phyloP scores from a whole-genome alignment of 352 stramenopile species.

The Plasmopara muralis region DNA sequence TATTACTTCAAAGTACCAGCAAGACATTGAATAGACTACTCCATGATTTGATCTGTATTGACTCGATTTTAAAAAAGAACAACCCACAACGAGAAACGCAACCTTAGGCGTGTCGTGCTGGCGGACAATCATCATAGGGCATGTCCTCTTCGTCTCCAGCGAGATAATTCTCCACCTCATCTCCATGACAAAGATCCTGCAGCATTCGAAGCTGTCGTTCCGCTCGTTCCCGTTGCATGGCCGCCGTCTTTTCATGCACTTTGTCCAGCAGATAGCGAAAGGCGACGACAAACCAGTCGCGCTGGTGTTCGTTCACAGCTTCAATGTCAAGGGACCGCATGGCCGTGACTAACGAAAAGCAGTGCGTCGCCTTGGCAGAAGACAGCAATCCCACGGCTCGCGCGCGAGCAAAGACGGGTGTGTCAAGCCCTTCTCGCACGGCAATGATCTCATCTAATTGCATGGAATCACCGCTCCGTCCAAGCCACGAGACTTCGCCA shows the following conservation, averaged over 20 bases:
- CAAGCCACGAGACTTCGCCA: slow-evolving; percentile 77
- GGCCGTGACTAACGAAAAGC: slow-evolving; percentile 66
- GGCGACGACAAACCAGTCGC: slow-evolving; percentile 83
- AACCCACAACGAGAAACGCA: background rate
- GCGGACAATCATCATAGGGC: slow-evolving; percentile 24
- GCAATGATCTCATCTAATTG: slow-evolving; percentile 63
- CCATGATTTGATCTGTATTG: slow-evolving; percentile 16
- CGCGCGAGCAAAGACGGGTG: slow-evolving; percentile 56
- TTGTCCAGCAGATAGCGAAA: slow-evolving; percentile 83
- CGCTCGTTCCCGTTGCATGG: slow-evolving; percentile 66
- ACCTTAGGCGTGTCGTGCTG: slow-evolving; percentile 14
- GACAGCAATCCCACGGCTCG: slow-evolving; percentile 26
- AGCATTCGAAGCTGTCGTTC: slow-evolving; percentile 74
- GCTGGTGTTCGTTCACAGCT: slow-evolving; percentile 56
- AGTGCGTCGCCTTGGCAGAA: slow-evolving; percentile 28
- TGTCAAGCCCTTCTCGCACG: slow-evolving; percentile 53
- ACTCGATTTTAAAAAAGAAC: background rate
- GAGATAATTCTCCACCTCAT: slow-evolving; percentile 24
- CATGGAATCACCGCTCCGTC: slow-evolving; percentile 66
- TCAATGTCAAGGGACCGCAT: slow-evolving; percentile 72
- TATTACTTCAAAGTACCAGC: background rate
- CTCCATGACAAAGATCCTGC: slow-evolving; percentile 53
- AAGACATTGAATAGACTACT: slow-evolving; percentile 22
- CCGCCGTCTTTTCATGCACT: slow-evolving; percentile 73
- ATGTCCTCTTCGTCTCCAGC: slow-evolving; percentile 24